Conservation (phyloP, 192 early-diverging fungal genomes). For the Coemansia sp. region DNA sequence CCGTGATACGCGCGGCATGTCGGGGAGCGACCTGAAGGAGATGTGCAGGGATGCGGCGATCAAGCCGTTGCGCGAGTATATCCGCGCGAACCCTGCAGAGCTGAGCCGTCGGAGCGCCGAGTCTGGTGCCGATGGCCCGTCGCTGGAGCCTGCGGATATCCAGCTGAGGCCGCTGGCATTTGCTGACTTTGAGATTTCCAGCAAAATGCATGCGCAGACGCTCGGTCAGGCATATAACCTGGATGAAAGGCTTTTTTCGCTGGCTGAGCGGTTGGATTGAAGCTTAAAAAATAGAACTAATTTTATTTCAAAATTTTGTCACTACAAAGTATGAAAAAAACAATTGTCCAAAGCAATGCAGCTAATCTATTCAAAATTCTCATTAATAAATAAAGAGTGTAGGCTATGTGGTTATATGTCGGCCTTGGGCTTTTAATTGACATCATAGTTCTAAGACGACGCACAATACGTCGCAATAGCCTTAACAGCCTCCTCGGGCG, state of each 20-base stretch:
- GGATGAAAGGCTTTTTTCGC: constrained; percentile 17
- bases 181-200: constrained; percentile 37
- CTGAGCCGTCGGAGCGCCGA: too few species aligned
- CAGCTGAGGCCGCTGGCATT: constrained; percentile 30
- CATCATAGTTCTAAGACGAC: constrained; percentile 45
- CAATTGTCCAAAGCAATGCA: too few species aligned
- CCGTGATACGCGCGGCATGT: constrained; percentile 72
- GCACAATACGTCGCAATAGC: constrained; percentile 54
- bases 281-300: background rate
- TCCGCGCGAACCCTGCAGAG: constrained; percentile 54
- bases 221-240: constrained; percentile 46
- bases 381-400: background rate
- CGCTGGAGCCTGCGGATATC: too few species aligned
- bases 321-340: too few species aligned
- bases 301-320: too few species aligned
- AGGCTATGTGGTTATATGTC: background rate
- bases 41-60: constrained; percentile 95
- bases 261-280: constrained; percentile 13
- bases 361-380: too few species aligned
- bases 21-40: constrained; percentile 97
- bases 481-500: constrained; percentile 57
- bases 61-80: constrained; percentile 88
- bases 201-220: constrained; percentile 13
- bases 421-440: constrained; percentile 50
- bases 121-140: too few species aligned